A percentile compares a stretch with the other conserved stretches of the same genome.
Evolutionary conservation across 495 filamentous ascomycete genomes (phyloP).

Genomic region (Xylaria curta): DNA sequence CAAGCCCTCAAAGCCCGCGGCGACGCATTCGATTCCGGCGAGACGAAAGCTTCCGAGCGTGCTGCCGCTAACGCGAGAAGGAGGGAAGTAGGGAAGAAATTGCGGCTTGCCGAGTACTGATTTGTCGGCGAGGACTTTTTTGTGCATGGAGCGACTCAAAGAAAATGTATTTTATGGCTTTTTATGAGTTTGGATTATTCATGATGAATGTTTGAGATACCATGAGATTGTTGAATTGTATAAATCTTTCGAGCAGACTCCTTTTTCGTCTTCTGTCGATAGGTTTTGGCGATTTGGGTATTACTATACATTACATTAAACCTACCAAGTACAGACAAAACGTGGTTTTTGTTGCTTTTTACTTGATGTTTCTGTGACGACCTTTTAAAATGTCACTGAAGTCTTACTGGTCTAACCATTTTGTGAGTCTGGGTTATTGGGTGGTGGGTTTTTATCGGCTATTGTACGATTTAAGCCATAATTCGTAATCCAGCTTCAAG

Average conservation of each 20-base stretch:
- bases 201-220: slow-evolving; percentile 11
- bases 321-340: too few species aligned
- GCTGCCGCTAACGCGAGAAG: slow-evolving; percentile 57
- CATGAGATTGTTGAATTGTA: slow-evolving; percentile 14
- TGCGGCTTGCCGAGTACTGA: slow-evolving; percentile 78
- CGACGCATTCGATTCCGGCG: slow-evolving; percentile 49
- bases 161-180: background rate
- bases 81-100: slow-evolving; percentile 78
- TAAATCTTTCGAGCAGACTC: background rate
- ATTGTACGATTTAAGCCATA: too few species aligned
- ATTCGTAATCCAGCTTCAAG: too few species aligned
- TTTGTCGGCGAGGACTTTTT: background rate
- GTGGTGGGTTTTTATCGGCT: too few species aligned
- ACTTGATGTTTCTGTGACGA: background rate
- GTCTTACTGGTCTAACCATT: background rate
- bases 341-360: background rate
- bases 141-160: background rate
- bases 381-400: background rate
- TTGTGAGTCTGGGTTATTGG: too few species aligned
- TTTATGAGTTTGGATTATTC: background rate
- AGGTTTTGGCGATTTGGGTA: background rate
- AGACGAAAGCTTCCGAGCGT: slow-evolving; percentile 53
- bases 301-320: background rate
- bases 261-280: background rate
- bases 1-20: slow-evolving; percentile 76